Percentiles rank a stretch among this genome's conserved stretches.
phyloP scores from a whole-genome alignment of 176 grass and related monocot species.

The Raddia guianensis region DNA sequence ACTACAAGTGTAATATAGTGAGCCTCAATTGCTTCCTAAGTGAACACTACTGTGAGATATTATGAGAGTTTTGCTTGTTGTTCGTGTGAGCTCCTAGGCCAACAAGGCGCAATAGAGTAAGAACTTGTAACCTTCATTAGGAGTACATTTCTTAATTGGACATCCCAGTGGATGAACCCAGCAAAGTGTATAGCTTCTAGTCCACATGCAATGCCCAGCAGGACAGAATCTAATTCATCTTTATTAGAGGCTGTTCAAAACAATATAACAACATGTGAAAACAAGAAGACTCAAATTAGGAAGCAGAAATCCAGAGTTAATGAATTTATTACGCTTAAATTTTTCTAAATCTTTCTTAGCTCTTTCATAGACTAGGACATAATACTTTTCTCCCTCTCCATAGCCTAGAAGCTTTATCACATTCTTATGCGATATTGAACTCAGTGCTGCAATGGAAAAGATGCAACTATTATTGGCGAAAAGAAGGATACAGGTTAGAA shows the following conservation, averaged over 20 bases:
- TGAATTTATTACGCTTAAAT: neutral
- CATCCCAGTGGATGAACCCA: neutral
- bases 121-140: neutral
- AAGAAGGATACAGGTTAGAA: neutral
- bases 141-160: neutral
- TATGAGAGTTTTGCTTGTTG: too few relatives aligned
- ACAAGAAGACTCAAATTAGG: neutral
- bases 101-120: neutral
- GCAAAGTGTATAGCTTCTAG: neutral
- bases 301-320: neutral
- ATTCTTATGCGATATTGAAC: neutral
- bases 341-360: neutral
- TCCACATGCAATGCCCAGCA: neutral
- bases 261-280: neutral
- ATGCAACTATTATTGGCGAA: neutral
- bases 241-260: neutral
- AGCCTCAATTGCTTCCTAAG: too few relatives aligned
- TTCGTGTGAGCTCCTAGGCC: too few relatives aligned
- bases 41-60: too few relatives aligned
- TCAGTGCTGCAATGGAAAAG: neutral
- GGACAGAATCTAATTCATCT: neutral
- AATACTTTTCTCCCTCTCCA: neutral
- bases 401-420: neutral
- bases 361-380: neutral
- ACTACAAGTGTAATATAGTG: too few relatives aligned